Evolutionary conservation across 768 basidiomycete species (phyloP).

Genomic region (Lactifluus volemus): DNA sequence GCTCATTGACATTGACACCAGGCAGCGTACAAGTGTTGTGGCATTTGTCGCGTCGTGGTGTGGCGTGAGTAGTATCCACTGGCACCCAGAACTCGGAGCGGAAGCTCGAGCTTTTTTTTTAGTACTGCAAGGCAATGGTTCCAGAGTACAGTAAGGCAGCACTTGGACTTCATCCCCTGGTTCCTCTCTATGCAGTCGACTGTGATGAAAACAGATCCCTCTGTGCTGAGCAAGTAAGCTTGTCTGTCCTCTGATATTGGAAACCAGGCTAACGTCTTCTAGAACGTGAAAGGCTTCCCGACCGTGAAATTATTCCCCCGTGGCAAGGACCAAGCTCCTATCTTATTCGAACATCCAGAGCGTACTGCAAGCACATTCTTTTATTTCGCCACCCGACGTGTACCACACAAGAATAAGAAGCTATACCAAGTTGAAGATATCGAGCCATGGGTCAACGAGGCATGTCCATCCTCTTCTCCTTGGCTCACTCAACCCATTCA

Average conservation of each 20-base stretch:
- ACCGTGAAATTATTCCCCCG: conserved; percentile 89
- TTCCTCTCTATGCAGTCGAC: conserved; percentile 90
- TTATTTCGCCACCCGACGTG: conserved; percentile 63
- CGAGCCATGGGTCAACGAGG: conserved; percentile 59
- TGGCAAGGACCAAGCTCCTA: conserved; percentile 51
- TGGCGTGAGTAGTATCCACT: conserved; percentile 44
- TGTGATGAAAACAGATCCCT: conserved; percentile 85
- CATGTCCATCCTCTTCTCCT: conserved; percentile 26
- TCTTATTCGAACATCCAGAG: conserved; percentile 58
- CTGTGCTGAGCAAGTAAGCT: conserved; percentile 64
- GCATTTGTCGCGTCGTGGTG: conserved; percentile 97
- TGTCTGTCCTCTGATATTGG: background rate
- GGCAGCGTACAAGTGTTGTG: conserved; percentile 64
- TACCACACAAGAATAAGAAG: conserved; percentile 64
- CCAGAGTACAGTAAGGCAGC: conserved; percentile 86
- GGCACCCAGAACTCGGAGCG: background rate
- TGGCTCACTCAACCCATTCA: background rate
- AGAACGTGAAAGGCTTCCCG: conserved; percentile 85
- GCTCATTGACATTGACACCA: background rate
- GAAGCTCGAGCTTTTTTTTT: background rate
- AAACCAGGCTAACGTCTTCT: background rate
- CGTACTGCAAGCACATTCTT: conserved; percentile 66
- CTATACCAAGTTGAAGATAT: conserved; percentile 50
- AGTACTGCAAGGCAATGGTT: conserved; percentile 81
- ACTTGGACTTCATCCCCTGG: conserved; percentile 62